phyloP scores from a whole-genome alignment of 169 alveolate genomes.

The Nephromyces sp. region DNA sequence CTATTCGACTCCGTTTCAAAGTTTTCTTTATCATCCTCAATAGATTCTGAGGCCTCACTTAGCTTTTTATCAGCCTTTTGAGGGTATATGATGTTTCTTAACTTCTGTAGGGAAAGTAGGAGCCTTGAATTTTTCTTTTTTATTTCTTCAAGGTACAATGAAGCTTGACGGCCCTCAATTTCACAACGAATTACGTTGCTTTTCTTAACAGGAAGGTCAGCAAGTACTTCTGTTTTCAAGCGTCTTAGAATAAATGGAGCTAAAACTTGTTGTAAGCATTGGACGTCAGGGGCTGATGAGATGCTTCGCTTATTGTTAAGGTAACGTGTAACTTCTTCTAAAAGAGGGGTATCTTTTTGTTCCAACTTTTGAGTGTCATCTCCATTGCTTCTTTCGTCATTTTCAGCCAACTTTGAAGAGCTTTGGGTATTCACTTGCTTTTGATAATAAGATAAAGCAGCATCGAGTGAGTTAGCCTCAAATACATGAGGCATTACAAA shows the following conservation, averaged over 20 bases:
- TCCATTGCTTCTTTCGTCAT: background rate
- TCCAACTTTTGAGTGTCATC: background rate
- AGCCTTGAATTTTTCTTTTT: background rate
- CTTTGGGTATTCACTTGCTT: slow-evolving; percentile 18
- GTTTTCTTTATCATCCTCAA: background rate
- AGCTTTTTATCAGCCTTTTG: background rate
- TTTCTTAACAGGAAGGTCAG: slow-evolving; percentile 65
- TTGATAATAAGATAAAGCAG: slow-evolving; percentile 54
- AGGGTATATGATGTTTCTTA: background rate
- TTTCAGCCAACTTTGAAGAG: slow-evolving; percentile 9
- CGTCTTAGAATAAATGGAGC: slow-evolving; percentile 78
- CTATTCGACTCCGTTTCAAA: background rate
- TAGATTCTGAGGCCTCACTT: background rate
- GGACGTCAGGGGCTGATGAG: slow-evolving; percentile 34
- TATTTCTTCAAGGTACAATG: slow-evolving; percentile 21
- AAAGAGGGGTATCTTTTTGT: background rate
- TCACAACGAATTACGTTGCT: slow-evolving; percentile 27
- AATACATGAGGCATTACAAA: slow-evolving; percentile 78
- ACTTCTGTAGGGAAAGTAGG: slow-evolving; percentile 7
- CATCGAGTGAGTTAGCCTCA: slow-evolving; percentile 49
- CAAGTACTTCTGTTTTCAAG: slow-evolving; percentile 62
- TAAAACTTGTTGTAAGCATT: slow-evolving; percentile 56
- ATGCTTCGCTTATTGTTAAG: background rate
- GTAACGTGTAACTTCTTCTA: background rate
- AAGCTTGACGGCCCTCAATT: slow-evolving; percentile 20